Base-by-base conservation (phyloP, 768 basidiomycete genomes). In the Suillus sp. region DNA sequence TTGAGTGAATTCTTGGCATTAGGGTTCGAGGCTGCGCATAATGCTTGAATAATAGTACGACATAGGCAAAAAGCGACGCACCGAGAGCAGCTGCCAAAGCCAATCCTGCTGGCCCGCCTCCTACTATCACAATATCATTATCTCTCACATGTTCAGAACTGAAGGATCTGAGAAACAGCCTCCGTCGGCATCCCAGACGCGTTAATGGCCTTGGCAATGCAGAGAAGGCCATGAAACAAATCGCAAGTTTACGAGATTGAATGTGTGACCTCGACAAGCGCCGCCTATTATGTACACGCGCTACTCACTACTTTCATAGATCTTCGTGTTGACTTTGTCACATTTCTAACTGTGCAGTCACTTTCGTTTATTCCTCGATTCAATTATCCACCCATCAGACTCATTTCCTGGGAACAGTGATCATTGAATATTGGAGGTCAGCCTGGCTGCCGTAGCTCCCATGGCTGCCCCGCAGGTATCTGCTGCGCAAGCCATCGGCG, bases 71-170 rank as follows among this genome's bases (percentile, higher is more conserved):
- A 48, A 35, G 4, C 8, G 25, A 74, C 84, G 64, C 72, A 96
- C 96, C 84, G 8, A 99, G 81, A 38, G 94, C 93, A 71, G 86
- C 87, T 3, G 95, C 95, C 40, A 99, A 78, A 14, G 95, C 91
- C 45, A 99, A 82, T 4, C 97, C 97, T 4, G 86, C 93, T 30
- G 94, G 95, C 2, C 96, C 96, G 32, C 93, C 97, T 20, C 97
- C 96, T 30, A 99, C 93, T 68, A 99, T 92, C 25, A 96, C 92
- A 38, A 99, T 83, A 73, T 99, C 97, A 67, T 84, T 88, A 42
- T 91, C 84, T 64, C 84, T 78, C 32, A 74, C 60, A 10, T 63
- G 56, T 18, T 62, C 60, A 27, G 67, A 68, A 53, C 67, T 62
- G 22, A 69, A 76, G 11, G 66, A 27, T 59, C 71, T 69, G 27